phyloP scores from a whole-genome alignment of 225 moss, liverwort and hornwort species.

The Sphagnum contortum region DNA sequence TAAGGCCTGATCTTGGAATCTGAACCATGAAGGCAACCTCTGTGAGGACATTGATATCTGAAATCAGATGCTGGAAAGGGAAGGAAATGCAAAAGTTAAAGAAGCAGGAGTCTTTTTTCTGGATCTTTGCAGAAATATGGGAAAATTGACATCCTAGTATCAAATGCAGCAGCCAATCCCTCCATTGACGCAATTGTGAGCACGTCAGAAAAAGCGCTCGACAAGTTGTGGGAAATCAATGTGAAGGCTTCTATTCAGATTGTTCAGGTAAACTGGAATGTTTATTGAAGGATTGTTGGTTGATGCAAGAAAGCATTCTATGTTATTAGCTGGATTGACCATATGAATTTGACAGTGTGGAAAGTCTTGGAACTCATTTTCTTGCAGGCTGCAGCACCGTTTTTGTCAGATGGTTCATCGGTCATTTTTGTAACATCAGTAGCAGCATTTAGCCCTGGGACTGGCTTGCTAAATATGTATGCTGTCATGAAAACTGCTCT shows the following conservation, averaged over 20 bases:
- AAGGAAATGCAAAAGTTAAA: too few species aligned
- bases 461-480: slow-evolving; percentile 58
- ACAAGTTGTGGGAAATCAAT: slow-evolving; percentile 91
- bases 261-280: slow-evolving; percentile 46
- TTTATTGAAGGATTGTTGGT: too few species aligned
- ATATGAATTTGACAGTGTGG: too few species aligned
- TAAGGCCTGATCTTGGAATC: too few species aligned
- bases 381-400: slow-evolving; percentile 59
- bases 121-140: slow-evolving; percentile 64
- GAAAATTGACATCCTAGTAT: slow-evolving; percentile 79
- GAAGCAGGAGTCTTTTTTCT: too few species aligned
- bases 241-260: slow-evolving; percentile 85
- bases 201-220: slow-evolving; percentile 58
- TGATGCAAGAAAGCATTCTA: too few species aligned
- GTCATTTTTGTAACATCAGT: slow-evolving; percentile 71
- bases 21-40: too few species aligned
- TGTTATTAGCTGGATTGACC: too few species aligned
- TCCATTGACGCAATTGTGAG: slow-evolving; percentile 39
- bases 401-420: slow-evolving; percentile 69
- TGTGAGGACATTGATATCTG: too few species aligned
- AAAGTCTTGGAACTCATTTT: background rate
- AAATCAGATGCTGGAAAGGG: background rate
- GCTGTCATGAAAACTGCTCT: slow-evolving; percentile 90
- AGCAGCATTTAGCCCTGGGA: slow-evolving; percentile 34
- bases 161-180: slow-evolving; percentile 89